A percentile compares a stretch with the other conserved stretches of the same genome.
These are phyloP conservation scores for Cyberlindnera japonica DNA, from an alignment of 805 yeast species.

Conservation along the genomic window DNA sequence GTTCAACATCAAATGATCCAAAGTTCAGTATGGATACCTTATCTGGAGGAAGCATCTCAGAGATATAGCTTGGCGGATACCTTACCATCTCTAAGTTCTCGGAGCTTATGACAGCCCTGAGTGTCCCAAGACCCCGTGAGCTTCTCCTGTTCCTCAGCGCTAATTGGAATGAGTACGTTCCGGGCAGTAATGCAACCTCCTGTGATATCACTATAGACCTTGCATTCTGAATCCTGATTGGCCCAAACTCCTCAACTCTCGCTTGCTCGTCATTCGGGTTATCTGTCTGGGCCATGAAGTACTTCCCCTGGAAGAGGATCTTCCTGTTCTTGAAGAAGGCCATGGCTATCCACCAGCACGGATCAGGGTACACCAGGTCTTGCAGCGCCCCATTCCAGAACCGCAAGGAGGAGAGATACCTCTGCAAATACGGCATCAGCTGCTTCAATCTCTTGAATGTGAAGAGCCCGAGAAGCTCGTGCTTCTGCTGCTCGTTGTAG, in stretches of 20 bases:
- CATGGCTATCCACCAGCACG: conserved; percentile 47
- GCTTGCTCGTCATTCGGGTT: neutral
- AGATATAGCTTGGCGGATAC: conserved; percentile 55
- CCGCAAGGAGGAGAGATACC: conserved; percentile 20
- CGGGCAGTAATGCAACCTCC: conserved; percentile 13
- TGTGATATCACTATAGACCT: conserved; percentile 13
- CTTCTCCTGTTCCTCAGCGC: conserved; percentile 10
- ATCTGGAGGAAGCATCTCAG: conserved; percentile 52
- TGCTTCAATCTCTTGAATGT: neutral
- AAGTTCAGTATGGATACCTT: conserved; percentile 47
- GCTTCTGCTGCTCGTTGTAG: conserved; percentile 47
- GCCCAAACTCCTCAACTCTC: neutral
- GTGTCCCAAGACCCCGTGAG: conserved; percentile 49
- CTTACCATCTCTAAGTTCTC: neutral
- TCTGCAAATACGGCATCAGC: neutral
- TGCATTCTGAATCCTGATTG: conserved; percentile 1
- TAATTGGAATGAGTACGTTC: conserved; percentile 22
- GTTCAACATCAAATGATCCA: conserved; percentile 41
- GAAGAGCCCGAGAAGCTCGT: conserved; percentile 31
- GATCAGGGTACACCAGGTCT: conserved; percentile 25
- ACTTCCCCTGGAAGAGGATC: conserved; percentile 38
- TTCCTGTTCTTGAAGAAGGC: conserved; percentile 49
- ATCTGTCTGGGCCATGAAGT: neutral
- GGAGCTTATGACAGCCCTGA: conserved; percentile 20
- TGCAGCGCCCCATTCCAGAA: conserved; percentile 38